Evolutionary conservation across 106 monocot species (phyloP).

Genomic region (Gastrodia elata): DNA sequence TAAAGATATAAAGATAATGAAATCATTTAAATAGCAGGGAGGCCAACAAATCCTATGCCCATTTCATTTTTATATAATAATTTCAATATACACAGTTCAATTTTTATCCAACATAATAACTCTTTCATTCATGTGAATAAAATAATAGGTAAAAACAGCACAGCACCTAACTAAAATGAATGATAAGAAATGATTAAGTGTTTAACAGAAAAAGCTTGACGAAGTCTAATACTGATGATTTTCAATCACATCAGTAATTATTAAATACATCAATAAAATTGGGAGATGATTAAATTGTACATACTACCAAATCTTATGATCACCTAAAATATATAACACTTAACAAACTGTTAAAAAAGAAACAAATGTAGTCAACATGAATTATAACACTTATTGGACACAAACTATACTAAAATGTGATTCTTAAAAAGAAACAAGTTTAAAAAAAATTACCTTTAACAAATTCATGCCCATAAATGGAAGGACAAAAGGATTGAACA

Average conservation of each 20-base stretch:
- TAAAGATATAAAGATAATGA: background rate
- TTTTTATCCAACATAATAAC: background rate
- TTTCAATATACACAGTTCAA: background rate
- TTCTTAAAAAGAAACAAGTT: background rate
- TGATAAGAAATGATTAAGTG: background rate
- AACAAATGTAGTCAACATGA: background rate
- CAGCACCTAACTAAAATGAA: background rate
- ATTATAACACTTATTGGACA: background rate
- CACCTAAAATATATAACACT: background rate
- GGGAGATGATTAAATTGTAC: background rate
- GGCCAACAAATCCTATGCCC: background rate
- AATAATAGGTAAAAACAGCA: background rate
- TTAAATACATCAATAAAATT: background rate
- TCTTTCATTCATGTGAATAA: background rate
- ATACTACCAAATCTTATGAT: background rate
- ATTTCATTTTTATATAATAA: background rate
- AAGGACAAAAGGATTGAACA: slow-evolving; percentile 90
- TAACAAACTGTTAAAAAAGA: background rate
- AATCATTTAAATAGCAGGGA: background rate
- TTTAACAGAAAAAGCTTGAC: background rate
- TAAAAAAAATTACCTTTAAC: slow-evolving; percentile 65
- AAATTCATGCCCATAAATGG: slow-evolving; percentile 98
- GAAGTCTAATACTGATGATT: background rate
- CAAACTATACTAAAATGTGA: background rate
- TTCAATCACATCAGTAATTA: too few relatives aligned